Evolutionary conservation across 805 yeast genomes (phyloP).

Genomic region (Candida oleophila): DNA sequence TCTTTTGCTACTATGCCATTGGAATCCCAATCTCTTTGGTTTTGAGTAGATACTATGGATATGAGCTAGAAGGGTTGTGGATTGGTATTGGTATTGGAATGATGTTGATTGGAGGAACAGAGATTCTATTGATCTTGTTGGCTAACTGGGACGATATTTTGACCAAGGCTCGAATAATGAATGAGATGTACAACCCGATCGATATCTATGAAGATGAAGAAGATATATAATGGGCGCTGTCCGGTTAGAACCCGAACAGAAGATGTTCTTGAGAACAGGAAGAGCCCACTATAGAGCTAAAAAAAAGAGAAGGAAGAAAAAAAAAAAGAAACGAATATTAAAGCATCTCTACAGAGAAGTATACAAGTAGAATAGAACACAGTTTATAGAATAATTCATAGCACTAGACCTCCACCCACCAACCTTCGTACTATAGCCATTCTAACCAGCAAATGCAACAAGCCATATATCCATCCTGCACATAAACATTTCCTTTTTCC

Average conservation of each 20-base stretch:
- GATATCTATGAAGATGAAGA: slow-evolving; percentile 6
- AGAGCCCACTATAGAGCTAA: not conserved
- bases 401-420: too few species aligned
- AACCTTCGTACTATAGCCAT: too few species aligned
- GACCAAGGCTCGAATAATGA: slow-evolving; percentile 26
- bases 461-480: too few species aligned
- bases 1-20: slow-evolving; percentile 66
- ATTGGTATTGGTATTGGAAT: slow-evolving; percentile 68
- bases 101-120: slow-evolving; percentile 50
- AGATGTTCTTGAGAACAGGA: not conserved
- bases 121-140: slow-evolving; percentile 44
- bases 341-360: too few species aligned
- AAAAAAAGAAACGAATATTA: too few species aligned
- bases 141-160: slow-evolving; percentile 55
- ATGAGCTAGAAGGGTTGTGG: slow-evolving; percentile 69
- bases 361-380: too few species aligned
- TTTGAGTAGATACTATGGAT: slow-evolving; percentile 45
- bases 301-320: not conserved
- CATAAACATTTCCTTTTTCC: too few species aligned
- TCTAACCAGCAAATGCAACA: too few species aligned
- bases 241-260: not conserved
- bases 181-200: slow-evolving; percentile 7
- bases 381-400: not conserved
- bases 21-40: slow-evolving; percentile 67
- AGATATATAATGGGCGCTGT: not conserved